Percentiles rank a stretch among this genome's conserved stretches.
These are phyloP conservation scores for Micromonas pusilla DNA, from an alignment of 139 green algal species.

Conservation along the genomic window DNA sequence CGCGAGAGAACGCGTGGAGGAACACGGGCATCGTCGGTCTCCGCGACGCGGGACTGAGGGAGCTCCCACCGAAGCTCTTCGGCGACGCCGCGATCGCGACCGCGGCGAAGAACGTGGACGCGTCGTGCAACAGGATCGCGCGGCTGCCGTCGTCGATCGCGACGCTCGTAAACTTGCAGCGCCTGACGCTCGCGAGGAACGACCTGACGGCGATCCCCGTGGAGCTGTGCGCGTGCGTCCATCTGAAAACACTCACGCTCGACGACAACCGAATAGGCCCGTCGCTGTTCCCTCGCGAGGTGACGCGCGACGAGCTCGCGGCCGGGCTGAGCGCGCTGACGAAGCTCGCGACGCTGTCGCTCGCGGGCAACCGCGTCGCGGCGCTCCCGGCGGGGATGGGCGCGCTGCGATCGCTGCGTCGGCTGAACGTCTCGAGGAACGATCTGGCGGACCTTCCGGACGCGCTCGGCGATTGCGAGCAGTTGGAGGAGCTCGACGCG, in stretches of 20 bases:
- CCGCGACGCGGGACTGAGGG: not conserved
- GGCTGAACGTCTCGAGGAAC: not conserved
- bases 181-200: not conserved
- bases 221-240: not conserved
- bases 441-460: not conserved
- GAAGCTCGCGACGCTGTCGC: not conserved
- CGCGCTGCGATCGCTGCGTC: not conserved
- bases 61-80: not conserved
- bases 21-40: conserved; percentile 11
- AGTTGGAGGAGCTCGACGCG: conserved; percentile 5
- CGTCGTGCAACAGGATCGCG: conserved; percentile 5
- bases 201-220: not conserved
- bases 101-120: not conserved
- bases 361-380: not conserved
- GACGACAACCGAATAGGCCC: not conserved
- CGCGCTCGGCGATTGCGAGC: not conserved
- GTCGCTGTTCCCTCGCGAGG: too few species aligned
- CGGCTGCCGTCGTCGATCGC: conserved; percentile 1
- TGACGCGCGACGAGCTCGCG: too few species aligned
- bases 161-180: not conserved
- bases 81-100: not conserved
- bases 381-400: not conserved
- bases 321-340: not conserved
- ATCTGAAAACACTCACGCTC: not conserved
- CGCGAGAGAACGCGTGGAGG: not conserved